Evolutionary conservation across 2,329 filamentous ascomycete species (phyloP), one percentile per base, ranked within the genome.

Genomic region (Stagonosporopsis vannaccii): DNA sequence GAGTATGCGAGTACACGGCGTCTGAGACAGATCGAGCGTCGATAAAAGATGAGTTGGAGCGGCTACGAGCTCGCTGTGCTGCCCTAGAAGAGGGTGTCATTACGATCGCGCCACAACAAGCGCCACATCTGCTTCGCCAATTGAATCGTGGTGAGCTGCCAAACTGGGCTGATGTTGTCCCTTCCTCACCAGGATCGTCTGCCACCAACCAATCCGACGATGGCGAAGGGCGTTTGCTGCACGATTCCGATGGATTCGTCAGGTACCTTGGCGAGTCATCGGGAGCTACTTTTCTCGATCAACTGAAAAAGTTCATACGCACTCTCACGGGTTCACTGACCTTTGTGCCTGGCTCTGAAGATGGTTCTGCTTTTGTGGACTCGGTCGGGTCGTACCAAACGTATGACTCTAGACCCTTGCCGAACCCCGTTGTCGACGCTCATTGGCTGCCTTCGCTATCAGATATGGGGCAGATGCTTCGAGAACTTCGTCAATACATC

Each of bases 361-460:
- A 69, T 40, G 63, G 63, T 1, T 68, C 61, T 8, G 59, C 51
- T 8, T 71, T 70, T 23, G 51, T 67, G 12, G 56, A 48, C 2
- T 63, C 66, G 11, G 53, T 70, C 39, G 68, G 68, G 7, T 59
- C 51, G 20, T 71, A 71, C 26, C 68, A 71, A 45, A 71, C 68
- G 1, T 69, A 65, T 48, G 68, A 71, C 48, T 71, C 68, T 13
- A 60, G 68, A 12, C 68, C 68, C 5, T 54, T 71, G 23, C 58
- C 64, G 2, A 63, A 70, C 25, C 65, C 66, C 13, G 55, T 51
- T 19, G 68, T 71, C 9, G 60, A 71, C 48, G 58, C 67, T n/a
- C 35, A 61, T 11, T 71, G 68, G 68, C 42, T 71, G n/a, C 68
- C 68, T 22, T 48, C 58, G 3, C 59, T 43, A n/a, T 35, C 49